phyloP scores from a whole-genome alignment of 2,329 filamentous ascomycete genomes.

The Ceratocystis diversiconidia region DNA sequence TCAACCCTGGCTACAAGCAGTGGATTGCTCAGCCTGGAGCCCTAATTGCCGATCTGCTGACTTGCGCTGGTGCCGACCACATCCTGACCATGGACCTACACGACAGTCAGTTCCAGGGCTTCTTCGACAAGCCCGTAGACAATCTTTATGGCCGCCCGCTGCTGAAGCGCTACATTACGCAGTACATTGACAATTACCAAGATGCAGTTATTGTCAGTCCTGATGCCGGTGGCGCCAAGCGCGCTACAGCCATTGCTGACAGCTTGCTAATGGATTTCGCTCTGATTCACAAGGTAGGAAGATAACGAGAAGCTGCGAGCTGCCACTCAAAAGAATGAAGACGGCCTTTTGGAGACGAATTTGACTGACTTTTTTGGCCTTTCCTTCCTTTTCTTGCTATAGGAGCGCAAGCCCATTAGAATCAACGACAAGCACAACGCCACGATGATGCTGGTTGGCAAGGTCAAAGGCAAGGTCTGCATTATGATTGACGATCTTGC shows the following conservation, averaged over 20 bases:
- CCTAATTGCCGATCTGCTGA: constrained; percentile 83
- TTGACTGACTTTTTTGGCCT: constrained; percentile 19
- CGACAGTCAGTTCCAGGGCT: constrained; percentile 93
- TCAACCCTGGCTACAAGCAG: constrained; percentile 89
- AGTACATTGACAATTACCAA: constrained; percentile 70
- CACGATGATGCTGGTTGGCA: constrained; percentile 89
- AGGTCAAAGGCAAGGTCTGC: constrained; percentile 65
- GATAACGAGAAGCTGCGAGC: not conserved
- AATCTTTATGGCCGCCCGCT: constrained; percentile 82
- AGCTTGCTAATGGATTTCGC: constrained; percentile 88
- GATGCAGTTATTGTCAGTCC: constrained; percentile 88
- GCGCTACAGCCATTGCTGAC: constrained; percentile 89
- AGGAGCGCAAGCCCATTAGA: constrained; percentile 80
- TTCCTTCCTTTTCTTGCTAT: constrained; percentile 25
- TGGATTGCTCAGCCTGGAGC: constrained; percentile 98
- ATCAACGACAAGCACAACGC: constrained; percentile 82
- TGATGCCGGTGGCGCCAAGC: constrained; percentile 90
- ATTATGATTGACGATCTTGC: constrained; percentile 91
- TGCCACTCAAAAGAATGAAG: constrained; percentile 18
- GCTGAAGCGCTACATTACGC: constrained; percentile 56
- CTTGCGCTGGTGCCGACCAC: constrained; percentile 90
- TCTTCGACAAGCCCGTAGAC: constrained; percentile 97
- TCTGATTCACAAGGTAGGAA: constrained; percentile 82
- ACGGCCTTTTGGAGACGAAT: constrained; percentile 5
- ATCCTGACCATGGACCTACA: constrained; percentile 96